Conservation (phyloP, 805 yeast genomes). For the Saccharomycopsis synnaedendra region DNA sequence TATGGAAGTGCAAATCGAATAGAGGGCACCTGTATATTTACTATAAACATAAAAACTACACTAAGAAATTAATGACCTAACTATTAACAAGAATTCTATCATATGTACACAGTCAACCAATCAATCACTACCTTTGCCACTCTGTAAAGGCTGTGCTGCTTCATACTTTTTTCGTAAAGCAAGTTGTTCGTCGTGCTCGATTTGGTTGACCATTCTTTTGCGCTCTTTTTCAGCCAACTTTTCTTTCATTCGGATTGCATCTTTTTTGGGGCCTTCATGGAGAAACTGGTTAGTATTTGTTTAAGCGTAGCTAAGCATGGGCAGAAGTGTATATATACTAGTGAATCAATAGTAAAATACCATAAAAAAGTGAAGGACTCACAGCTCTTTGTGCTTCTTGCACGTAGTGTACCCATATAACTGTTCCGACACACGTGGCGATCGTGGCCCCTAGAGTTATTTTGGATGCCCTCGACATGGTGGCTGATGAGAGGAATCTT, state of each 20-base stretch:
- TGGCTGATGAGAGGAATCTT: too few relatives aligned
- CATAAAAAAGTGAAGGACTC: slow-evolving; percentile 18
- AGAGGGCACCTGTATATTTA: too few relatives aligned
- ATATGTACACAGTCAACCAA: neutral
- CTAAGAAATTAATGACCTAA: neutral
- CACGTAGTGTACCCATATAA: slow-evolving; percentile 56
- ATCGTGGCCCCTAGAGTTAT: slow-evolving; percentile 55
- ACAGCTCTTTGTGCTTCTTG: slow-evolving; percentile 60
- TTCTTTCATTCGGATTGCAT: slow-evolving; percentile 51
- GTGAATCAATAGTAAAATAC: neutral
- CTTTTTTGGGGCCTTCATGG: slow-evolving; percentile 78
- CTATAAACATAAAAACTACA: too few relatives aligned
- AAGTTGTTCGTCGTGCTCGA: slow-evolving; percentile 58
- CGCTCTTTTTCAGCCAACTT: slow-evolving; percentile 31
- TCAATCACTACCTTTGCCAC: slow-evolving; percentile 24
- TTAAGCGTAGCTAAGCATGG: neutral
- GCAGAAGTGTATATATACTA: neutral
- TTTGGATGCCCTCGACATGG: slow-evolving; percentile 75
- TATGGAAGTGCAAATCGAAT: too few relatives aligned
- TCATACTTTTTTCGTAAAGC: slow-evolving; percentile 46
- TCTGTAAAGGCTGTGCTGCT: slow-evolving; percentile 47
- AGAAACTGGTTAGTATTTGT: slow-evolving; percentile 31
- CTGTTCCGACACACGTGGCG: slow-evolving; percentile 44
- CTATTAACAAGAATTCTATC: neutral
- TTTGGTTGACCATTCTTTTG: slow-evolving; percentile 40